phyloP scores from a whole-genome alignment of 1,284 basidiomycete species.

The Irpex sp. region DNA sequence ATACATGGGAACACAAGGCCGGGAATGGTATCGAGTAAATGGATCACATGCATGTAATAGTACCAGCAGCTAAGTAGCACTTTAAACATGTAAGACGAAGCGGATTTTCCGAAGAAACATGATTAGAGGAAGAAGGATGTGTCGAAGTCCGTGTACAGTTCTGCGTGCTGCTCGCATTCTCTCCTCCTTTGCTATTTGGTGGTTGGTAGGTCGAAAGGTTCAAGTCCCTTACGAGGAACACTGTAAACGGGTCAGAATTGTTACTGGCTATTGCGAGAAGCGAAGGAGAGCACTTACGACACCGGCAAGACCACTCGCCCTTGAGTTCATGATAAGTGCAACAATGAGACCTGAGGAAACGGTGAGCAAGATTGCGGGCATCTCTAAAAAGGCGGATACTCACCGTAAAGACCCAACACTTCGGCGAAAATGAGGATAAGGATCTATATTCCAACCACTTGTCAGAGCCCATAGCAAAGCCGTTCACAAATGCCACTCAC shows the following conservation, averaged over 20 bases:
- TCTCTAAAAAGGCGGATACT: slow-evolving; percentile 9
- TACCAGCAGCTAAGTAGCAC: background rate
- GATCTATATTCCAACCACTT: slow-evolving; percentile 31
- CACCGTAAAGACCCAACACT: slow-evolving; percentile 75
- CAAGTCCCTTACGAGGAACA: slow-evolving; percentile 6
- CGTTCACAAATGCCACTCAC: slow-evolving; percentile 28
- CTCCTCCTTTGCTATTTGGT: background rate
- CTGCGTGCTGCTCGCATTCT: background rate
- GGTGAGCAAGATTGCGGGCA: background rate
- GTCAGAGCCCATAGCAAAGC: background rate
- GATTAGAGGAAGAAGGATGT: slow-evolving; percentile 7
- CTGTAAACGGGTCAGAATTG: background rate
- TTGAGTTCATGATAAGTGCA: slow-evolving; percentile 85
- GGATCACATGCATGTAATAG: slow-evolving; percentile 9
- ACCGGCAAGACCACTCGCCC: slow-evolving; percentile 27
- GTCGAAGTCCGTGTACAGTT: slow-evolving; percentile 5
- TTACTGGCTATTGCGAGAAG: background rate
- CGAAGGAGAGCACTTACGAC: slow-evolving; percentile 14
- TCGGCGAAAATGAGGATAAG: slow-evolving; percentile 82
- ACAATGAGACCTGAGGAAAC: slow-evolving; percentile 65
- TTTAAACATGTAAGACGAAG: slow-evolving; percentile 3
- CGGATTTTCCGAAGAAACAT: slow-evolving; percentile 9
- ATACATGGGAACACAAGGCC: background rate
- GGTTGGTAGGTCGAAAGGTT: background rate
- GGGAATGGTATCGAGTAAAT: slow-evolving; percentile 9